Conservation (phyloP, 129 eudicot species). For the Flaveria linearis region DNA sequence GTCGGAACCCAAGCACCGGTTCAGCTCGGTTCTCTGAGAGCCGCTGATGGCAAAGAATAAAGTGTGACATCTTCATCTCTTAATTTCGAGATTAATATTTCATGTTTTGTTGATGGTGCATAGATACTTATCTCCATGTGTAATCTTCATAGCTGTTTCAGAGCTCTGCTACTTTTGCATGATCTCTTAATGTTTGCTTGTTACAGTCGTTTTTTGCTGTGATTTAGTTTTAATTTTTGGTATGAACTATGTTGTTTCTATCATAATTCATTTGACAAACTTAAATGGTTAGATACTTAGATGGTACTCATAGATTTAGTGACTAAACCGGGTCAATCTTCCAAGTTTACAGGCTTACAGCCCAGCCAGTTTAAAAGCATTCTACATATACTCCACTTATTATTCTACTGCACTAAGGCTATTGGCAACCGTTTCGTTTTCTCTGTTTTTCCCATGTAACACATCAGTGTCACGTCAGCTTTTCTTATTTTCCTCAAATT, state of each 20-base stretch:
- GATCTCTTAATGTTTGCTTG: neutral
- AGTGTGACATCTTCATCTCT: neutral
- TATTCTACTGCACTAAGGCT: no score
- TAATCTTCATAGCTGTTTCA: conserved; percentile 18
- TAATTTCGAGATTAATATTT: conserved; percentile 1
- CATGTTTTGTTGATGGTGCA: conserved; percentile 20
- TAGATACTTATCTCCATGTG: conserved; percentile 2
- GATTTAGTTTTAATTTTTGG: neutral
- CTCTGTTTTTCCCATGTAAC: no score
- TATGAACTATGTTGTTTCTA: neutral
- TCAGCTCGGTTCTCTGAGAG: conserved; percentile 90
- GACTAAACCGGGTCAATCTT: neutral
- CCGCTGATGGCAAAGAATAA: conserved; percentile 97
- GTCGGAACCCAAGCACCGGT: conserved; percentile 99
- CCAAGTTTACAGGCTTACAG: neutral
- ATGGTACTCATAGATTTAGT: neutral
- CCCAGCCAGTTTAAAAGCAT: no score
- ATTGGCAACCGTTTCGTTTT: no score
- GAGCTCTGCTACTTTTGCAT: conserved; percentile 37
- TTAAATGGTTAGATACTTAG: neutral
- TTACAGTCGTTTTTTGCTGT: neutral
- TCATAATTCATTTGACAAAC: neutral
- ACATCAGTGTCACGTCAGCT: no score
- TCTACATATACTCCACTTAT: no score
- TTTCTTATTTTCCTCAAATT: no score